Evolutionary conservation across 148 eudicot genomes (phyloP).

Genomic region (Rhododendron griersonianum): DNA sequence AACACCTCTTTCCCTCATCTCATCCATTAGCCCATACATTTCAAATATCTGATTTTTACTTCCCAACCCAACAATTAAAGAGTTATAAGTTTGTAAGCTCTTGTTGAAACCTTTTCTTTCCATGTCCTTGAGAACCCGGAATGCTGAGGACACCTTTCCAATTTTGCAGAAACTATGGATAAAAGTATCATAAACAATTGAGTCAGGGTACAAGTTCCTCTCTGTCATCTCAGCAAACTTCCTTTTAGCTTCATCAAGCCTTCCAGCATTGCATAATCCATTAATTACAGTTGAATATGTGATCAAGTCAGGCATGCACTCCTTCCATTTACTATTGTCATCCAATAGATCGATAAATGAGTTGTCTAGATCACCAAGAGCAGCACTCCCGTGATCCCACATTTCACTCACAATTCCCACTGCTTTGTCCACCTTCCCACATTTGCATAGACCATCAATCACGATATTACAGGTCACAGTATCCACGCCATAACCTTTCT

Average conservation of each 20-base stretch:
- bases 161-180: slow-evolving; percentile 55
- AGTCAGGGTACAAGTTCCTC: slow-evolving; percentile 71
- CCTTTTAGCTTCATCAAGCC: slow-evolving; percentile 83
- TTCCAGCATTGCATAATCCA: slow-evolving; percentile 71
- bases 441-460: slow-evolving; percentile 74
- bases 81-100: slow-evolving; percentile 79
- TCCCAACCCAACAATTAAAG: slow-evolving; percentile 66
- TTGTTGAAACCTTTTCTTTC: slow-evolving; percentile 74
- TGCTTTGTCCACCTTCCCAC: slow-evolving; percentile 81
- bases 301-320: slow-evolving; percentile 73
- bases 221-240: slow-evolving; percentile 82
- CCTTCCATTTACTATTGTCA: slow-evolving; percentile 27
- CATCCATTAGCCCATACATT: slow-evolving; percentile 83
- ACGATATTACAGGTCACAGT: slow-evolving; percentile 85
- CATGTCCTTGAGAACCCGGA: slow-evolving; percentile 95
- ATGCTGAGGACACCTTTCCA: slow-evolving; percentile 84
- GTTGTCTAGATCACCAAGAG: slow-evolving; percentile 59
- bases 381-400: slow-evolving; percentile 86
- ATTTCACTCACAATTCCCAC: slow-evolving; percentile 68
- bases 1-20: slow-evolving; percentile 84
- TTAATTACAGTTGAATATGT: slow-evolving; percentile 84
- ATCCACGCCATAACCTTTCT: slow-evolving; percentile 66
- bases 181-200: slow-evolving; percentile 60
- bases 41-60: slow-evolving; percentile 75
- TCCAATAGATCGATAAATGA: slow-evolving; percentile 43